Conservation (phyloP, 768 basidiomycete genomes). For the Lactarius deliciosus region DNA sequence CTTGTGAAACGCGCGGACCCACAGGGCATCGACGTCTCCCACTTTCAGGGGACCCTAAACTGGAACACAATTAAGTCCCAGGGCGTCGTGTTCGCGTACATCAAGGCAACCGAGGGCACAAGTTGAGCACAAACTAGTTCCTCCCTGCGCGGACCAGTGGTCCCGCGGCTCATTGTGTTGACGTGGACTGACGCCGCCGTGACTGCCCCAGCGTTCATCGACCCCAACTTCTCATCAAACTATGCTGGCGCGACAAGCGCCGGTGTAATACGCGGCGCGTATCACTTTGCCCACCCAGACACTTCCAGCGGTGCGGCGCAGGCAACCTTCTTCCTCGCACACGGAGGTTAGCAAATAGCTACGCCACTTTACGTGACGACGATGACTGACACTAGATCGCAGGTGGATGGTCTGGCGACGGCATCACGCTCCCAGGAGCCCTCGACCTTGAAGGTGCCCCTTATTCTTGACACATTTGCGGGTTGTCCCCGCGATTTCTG, state of each 20-base stretch:
- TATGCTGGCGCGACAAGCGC: conserved; percentile 57
- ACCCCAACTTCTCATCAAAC: conserved; percentile 48
- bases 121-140: conserved; percentile 34
- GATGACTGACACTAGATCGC: neutral
- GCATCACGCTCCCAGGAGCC: conserved; percentile 4
- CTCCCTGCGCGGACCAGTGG: neutral
- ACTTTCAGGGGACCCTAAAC: conserved; percentile 48
- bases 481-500: neutral
- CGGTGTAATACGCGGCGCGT: conserved; percentile 57
- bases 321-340: conserved; percentile 55
- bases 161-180: neutral
- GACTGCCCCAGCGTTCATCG: conserved; percentile 36
- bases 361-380: neutral
- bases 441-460: conserved; percentile 11
- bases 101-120: conserved; percentile 68
- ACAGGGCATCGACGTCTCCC: conserved; percentile 57
- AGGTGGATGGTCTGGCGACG: conserved; percentile 13
- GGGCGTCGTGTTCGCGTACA: conserved; percentile 56
- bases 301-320: conserved; percentile 55
- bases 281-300: conserved; percentile 62
- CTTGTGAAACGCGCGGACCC: conserved; percentile 41
- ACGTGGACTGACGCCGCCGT: conserved; percentile 27
- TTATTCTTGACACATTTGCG: neutral
- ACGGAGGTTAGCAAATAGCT: conserved; percentile 32
- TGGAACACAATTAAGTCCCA: conserved; percentile 53